Base-by-base conservation (phyloP, 139 green algal species). In the Gonium pectorale region DNA sequence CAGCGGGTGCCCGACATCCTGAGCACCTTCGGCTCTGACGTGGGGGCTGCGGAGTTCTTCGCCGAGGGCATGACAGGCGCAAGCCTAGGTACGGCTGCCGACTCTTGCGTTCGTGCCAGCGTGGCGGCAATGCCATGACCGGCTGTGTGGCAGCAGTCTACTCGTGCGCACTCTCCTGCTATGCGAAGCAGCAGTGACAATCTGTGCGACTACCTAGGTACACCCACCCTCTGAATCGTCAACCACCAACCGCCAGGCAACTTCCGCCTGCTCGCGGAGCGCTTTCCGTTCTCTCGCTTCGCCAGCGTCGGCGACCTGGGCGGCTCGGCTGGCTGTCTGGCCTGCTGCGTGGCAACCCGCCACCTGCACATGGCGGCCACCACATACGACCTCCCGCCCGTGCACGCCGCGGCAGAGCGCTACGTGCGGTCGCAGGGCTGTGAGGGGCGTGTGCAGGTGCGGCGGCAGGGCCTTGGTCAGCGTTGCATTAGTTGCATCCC, bases 61-160 rank as follows among this genome's bases (percentile, higher is more conserved):
- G 86, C 86, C 26, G 81, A 79, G 22, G 86, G 81, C 64, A 90
- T 90, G 86, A 88, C 86, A 9, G 86, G 86, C 21, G 73, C 74
- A 37, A 90, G 81, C 74, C 81, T 80, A 21, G 74, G 86, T 90
- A 21, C 41, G 85, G n/a, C n/a, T n/a, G n/a, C n/a, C n/a, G n/a
- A n/a, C n/a, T n/a, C n/a, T n/a, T n/a, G n/a, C n/a, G n/a, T n/a
- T n/a, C n/a, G n/a, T n/a, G n/a, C n/a, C n/a, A n/a, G n/a, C n/a
- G n/a, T n/a, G n/a, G n/a, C n/a, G n/a, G n/a, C n/a, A n/a, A n/a
- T n/a, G n/a, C n/a, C n/a, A n/a, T n/a, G n/a, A n/a, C n/a, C n/a
- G n/a, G n/a, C n/a, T n/a, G n/a, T n/a, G n/a, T n/a, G n/a, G n/a
- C n/a, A n/a, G n/a, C n/a, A n/a, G n/a, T n/a, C n/a, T n/a, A n/a